phyloP scores from a whole-genome alignment of 768 basidiomycete genomes.

The Pisolithus albus region DNA sequence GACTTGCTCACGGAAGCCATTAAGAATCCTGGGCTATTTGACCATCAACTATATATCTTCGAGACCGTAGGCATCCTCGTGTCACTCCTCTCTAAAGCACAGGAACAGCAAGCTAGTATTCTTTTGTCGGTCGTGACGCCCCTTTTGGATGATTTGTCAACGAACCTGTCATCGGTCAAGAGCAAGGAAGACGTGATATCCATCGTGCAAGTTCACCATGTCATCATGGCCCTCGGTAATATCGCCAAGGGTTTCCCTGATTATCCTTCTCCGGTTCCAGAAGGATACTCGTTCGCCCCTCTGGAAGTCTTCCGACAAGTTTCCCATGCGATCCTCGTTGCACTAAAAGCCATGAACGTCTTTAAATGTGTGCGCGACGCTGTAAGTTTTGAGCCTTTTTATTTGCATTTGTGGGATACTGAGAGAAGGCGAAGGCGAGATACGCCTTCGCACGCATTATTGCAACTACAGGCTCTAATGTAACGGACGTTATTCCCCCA shows the following conservation, averaged over 20 bases:
- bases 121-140: constrained; percentile 78
- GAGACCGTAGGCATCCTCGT: constrained; percentile 85
- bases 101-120: constrained; percentile 61
- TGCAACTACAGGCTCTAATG: constrained; percentile 78
- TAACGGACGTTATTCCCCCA: constrained; percentile 81
- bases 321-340: constrained; percentile 81
- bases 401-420: constrained; percentile 2
- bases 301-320: constrained; percentile 77
- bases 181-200: constrained; percentile 62
- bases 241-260: constrained; percentile 97
- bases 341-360: constrained; percentile 83
- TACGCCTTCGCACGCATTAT: constrained; percentile 92
- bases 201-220: constrained; percentile 86
- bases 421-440: constrained; percentile 54
- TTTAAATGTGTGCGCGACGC: constrained; percentile 88
- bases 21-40: constrained; percentile 64
- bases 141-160: constrained; percentile 65
- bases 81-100: constrained; percentile 60
- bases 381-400: constrained; percentile 40
- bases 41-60: constrained; percentile 90
- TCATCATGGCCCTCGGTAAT: constrained; percentile 90
- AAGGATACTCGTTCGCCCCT: constrained; percentile 62
- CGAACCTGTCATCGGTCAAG: constrained; percentile 47
- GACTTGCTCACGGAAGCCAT: constrained; percentile 78
- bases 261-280: constrained; percentile 62